Base-by-base conservation (phyloP, 257 asterid species). In the Capsicum chinense region DNA sequence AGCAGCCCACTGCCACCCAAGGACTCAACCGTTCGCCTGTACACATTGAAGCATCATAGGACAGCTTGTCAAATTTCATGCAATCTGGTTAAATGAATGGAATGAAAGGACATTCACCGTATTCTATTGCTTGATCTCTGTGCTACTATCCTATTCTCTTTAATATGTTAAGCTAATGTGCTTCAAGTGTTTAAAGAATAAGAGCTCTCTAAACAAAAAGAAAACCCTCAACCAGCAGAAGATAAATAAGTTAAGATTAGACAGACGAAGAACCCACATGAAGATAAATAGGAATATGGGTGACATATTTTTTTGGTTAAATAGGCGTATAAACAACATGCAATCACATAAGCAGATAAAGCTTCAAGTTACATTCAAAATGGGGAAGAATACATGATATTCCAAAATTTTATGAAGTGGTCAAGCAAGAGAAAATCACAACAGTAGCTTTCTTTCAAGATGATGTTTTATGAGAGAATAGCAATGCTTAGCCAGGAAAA, bases 1-100 rank as follows among this genome's bases (percentile, higher is more conserved):
- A 88, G 93, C 99, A 93, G 76, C 97, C 99, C 62, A 91, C 83
- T 4, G 94, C 97, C 80, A 93, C 95, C 97, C 98, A 95, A 83
- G 99, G 99, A 90, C 99, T 94, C 90, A 95, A 89, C 59, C 98
- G 91, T 87, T 95, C 99, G 69, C 98, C 97, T 95, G 92, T 89
- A 44, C 73, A 79, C 47, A 69, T 54, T 86, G 81, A 11, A 76
- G 12, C 6, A 73, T 1, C 7, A 5, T 17, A 57, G 12, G 15
- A 59, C 66, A 59, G n/a, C 6, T 60, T 8, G 16, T 82, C 60
- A 83, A 74, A 76, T 26, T 62, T 21, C 19, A 50, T 7, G 44
- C 59, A 50, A 50, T 6, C 21, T 19, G 63, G 15, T 21, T 0
- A 47, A 26, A 13, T 3, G 5, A 52, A 78, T 52, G 63, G 16